Percentiles rank a stretch among this genome's conserved stretches.
Conservation (phyloP, 2,329 filamentous ascomycete species). For the Alternaria sp. region DNA sequence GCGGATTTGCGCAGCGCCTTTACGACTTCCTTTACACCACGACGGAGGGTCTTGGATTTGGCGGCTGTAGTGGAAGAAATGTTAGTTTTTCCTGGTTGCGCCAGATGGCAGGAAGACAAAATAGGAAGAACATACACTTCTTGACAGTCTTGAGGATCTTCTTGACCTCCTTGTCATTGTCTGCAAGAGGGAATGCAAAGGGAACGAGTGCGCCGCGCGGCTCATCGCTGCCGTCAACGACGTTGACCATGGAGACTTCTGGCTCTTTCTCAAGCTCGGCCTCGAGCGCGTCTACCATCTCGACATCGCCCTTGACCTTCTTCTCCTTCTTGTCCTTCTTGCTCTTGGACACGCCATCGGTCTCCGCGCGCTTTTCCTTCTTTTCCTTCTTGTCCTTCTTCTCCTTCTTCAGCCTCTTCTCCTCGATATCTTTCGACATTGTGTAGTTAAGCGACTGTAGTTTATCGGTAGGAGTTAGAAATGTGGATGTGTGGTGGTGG, state of each 20-base stretch:
- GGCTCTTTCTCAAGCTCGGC: conserved; percentile 68
- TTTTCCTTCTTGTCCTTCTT: conserved; percentile 68
- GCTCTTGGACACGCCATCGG: conserved; percentile 51
- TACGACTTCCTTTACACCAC: conserved; percentile 98
- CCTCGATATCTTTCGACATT: conserved; percentile 50
- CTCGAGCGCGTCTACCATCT: conserved; percentile 65
- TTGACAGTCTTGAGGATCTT: conserved; percentile 72
- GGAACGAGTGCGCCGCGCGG: conserved; percentile 71
- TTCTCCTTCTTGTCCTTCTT: conserved; percentile 71
- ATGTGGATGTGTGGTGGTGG: conserved; percentile 6
- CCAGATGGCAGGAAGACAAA: conserved; percentile 11
- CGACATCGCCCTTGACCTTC: conserved; percentile 69
- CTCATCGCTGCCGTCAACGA: conserved; percentile 55
- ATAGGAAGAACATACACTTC: conserved; percentile 58
- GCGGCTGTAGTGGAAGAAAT: conserved; percentile 69
- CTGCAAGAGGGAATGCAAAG: conserved; percentile 81
- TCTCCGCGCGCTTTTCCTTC: conserved; percentile 70
- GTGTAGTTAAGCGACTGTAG: conserved; percentile 16
- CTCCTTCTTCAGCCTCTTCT: conserved; percentile 53
- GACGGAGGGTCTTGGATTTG: conserved; percentile 94
- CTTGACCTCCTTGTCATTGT: conserved; percentile 74
- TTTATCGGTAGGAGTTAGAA: not conserved
- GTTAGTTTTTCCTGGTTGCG: not conserved
- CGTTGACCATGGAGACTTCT: conserved; percentile 59
- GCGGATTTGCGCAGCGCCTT: conserved; percentile 95